A percentile compares a stretch with the other conserved stretches of the same genome.
These are phyloP conservation scores for Strobilomyces confusus DNA, from an alignment of 768 basidiomycete genomes.

Conservation along the genomic window DNA sequence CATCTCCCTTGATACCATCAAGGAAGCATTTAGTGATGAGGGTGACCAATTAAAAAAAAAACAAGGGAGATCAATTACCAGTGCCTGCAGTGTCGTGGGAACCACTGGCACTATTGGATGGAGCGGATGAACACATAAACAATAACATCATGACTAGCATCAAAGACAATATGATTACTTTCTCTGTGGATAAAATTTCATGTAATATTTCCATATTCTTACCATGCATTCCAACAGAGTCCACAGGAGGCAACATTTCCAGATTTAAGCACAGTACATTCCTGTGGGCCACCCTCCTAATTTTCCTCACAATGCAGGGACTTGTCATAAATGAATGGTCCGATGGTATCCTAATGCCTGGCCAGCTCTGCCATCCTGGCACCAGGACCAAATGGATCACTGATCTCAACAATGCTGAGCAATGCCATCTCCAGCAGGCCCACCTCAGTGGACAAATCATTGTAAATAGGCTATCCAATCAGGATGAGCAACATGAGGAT, in stretches of 20 bases:
- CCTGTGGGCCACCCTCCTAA: not conserved
- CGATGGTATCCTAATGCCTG: not conserved
- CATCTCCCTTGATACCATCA: constrained; percentile 2
- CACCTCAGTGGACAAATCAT: not conserved
- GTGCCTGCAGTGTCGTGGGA: not conserved
- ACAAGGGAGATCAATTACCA: too few relatives aligned
- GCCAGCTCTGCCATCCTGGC: not conserved
- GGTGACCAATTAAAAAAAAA: not conserved
- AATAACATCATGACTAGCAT: not conserved
- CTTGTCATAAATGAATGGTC: constrained; percentile 1
- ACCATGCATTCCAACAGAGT: not conserved
- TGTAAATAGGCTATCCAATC: not conserved
- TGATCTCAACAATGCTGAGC: not conserved
- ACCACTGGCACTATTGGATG: not conserved
- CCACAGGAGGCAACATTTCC: not conserved
- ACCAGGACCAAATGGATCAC: not conserved
- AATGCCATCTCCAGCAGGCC: not conserved
- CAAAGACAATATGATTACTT: not conserved
- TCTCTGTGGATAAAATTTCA: not conserved
- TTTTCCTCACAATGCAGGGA: not conserved
- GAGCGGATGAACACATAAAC: not conserved
- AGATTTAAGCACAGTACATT: not conserved
- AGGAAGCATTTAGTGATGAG: not conserved
- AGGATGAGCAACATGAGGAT: not conserved
- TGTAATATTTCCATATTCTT: not conserved